These are phyloP conservation scores for Pontederia crassipes DNA, from an alignment of 176 grass and related monocot genomes.

Conservation along the genomic window DNA sequence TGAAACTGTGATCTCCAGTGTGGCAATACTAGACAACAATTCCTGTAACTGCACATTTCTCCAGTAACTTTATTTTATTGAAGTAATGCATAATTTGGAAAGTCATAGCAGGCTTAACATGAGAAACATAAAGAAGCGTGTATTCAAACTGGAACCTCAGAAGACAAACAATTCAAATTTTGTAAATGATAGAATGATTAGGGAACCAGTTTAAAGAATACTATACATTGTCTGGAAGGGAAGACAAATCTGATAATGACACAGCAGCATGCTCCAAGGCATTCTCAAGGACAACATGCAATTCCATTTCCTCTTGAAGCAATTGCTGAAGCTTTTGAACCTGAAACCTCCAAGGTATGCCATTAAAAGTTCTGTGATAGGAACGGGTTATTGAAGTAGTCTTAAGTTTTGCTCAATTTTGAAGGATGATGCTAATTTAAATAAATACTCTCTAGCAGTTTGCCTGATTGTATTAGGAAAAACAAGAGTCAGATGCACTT, in stretches of 20 bases:
- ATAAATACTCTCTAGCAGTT: not conserved
- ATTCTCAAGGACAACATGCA: constrained; percentile 65
- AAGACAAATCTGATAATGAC: constrained; percentile 62
- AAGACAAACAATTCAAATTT: no score
- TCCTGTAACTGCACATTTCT: constrained; percentile 47
- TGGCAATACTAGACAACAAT: constrained; percentile 65
- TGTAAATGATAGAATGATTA: not conserved
- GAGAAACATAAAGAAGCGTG: not conserved
- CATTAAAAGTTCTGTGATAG: not conserved
- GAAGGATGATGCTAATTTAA: not conserved
- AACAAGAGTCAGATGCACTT: constrained; percentile 4
- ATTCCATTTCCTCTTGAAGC: constrained; percentile 69
- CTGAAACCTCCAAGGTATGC: constrained; percentile 19
- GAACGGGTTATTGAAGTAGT: not conserved
- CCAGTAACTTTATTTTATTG: not conserved
- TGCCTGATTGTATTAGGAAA: not conserved
- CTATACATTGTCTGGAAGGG: constrained; percentile 63
- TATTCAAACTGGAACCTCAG: no score
- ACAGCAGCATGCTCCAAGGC: constrained; percentile 66
- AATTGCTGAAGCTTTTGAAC: constrained; percentile 46
- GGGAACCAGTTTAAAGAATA: not conserved
- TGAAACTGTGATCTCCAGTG: constrained; percentile 35
- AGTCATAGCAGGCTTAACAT: not conserved
- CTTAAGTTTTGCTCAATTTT: not conserved
- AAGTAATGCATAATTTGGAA: not conserved